Conservation (phyloP, 257 asterid species). For the Penstemon newberryi region DNA sequence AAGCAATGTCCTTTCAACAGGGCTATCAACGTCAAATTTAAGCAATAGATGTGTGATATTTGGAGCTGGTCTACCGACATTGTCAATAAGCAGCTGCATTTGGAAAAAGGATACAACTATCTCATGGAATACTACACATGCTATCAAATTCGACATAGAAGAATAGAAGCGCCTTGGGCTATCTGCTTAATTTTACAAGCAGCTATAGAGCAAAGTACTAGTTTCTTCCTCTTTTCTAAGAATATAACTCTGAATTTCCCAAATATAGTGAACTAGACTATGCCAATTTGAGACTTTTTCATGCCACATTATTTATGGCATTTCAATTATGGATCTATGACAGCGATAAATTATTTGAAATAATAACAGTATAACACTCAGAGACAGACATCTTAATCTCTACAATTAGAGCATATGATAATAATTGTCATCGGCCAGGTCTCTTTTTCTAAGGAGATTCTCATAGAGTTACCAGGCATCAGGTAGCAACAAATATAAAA, state of each 20-base stretch:
- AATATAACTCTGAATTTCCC: constrained; percentile 16
- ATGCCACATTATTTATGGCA: constrained; percentile 1
- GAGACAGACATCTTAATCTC: background rate
- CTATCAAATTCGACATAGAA: background rate
- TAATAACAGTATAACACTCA: background rate
- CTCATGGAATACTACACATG: constrained; percentile 16
- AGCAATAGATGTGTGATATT: constrained; percentile 85
- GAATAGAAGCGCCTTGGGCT: constrained; percentile 2
- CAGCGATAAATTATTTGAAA: background rate
- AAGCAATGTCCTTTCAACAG: constrained; percentile 80
- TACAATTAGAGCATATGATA: background rate
- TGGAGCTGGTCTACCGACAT: constrained; percentile 81
- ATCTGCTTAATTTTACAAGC: constrained; percentile 3
- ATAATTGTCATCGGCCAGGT: background rate
- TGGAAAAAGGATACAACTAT: constrained; percentile 19
- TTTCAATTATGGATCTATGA: background rate
- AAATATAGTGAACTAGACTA: background rate
- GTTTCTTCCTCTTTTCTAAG: background rate
- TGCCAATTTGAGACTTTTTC: background rate
- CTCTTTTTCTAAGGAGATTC: background rate
- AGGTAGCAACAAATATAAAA: background rate
- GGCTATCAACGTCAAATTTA: constrained; percentile 79
- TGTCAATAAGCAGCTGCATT: constrained; percentile 89
- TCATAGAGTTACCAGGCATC: background rate
- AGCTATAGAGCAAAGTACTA: background rate